phyloP scores from a whole-genome alignment of 148 eudicot species.

The Rhododendron molle region DNA sequence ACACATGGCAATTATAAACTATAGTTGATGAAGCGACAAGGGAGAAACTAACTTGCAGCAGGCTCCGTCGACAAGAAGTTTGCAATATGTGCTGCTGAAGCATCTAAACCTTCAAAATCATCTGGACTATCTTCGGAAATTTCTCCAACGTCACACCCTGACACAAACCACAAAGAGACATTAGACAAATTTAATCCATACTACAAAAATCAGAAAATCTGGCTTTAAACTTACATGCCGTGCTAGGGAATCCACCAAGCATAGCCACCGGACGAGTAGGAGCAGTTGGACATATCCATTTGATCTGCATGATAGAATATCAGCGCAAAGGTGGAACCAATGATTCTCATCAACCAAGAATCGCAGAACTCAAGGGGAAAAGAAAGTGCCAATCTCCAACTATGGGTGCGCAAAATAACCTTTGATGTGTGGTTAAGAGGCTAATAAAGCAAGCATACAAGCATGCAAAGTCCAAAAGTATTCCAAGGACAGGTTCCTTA shows the following conservation, averaged over 20 bases:
- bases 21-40: not conserved
- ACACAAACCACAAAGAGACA: not conserved
- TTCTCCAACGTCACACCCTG: conserved; percentile 93
- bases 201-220: not conserved
- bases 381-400: not conserved
- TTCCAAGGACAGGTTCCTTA: conserved; percentile 34
- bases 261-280: conserved; percentile 90
- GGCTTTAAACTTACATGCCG: conserved; percentile 65
- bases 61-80: conserved; percentile 93
- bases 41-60: conserved; percentile 54
- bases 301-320: conserved; percentile 53
- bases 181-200: not conserved
- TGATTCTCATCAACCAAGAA: not conserved
- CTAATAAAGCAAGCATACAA: conserved; percentile 1
- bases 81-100: conserved; percentile 85
- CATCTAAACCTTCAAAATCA: conserved; percentile 93
- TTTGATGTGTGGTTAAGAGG: not conserved
- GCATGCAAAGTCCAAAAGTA: not conserved
- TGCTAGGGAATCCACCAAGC: conserved; percentile 87
- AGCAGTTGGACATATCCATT: conserved; percentile 99
- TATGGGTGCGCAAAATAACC: not conserved
- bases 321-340: not conserved
- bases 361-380: not conserved
- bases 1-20: not conserved
- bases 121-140: conserved; percentile 77